A percentile compares a stretch with the other conserved stretches of the same genome.
Evolutionary conservation across 179 eudicot genomes (phyloP).

Genomic region (Nepenthes alata): DNA sequence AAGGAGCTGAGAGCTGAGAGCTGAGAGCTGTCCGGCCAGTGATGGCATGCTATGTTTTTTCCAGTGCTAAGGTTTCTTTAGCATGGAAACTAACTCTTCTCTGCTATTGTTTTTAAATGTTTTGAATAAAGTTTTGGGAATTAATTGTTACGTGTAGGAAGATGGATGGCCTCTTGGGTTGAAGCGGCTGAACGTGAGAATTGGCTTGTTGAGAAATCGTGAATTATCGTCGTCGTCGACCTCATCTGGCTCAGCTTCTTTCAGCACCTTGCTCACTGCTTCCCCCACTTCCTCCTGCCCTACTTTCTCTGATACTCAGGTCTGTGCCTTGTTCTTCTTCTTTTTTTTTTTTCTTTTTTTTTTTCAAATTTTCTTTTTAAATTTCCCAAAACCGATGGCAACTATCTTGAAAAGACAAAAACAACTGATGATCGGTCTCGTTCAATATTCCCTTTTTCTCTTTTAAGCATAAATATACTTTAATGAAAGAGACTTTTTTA

Average conservation of each 20-base stretch:
- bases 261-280: conserved; percentile 2
- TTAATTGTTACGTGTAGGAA: background rate
- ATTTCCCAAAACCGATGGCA: conserved; percentile 1
- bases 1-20: no score
- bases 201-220: conserved; percentile 3
- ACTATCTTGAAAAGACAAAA: background rate
- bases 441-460: no score
- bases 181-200: conserved; percentile 2
- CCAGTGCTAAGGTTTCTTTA: no score
- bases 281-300: background rate
- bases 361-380: background rate
- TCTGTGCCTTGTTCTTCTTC: background rate
- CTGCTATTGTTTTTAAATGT: no score
- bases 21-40: no score
- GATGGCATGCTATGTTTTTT: no score
- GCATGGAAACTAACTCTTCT: no score
- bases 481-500: no score
- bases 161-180: conserved; percentile 13
- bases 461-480: no score
- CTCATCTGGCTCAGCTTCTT: background rate
- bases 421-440: no score
- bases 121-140: no score
- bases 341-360: background rate
- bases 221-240: no score
- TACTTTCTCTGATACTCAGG: background rate